phyloP scores from a whole-genome alignment of 208 protist species.

The Leishmania aethiopica region DNA sequence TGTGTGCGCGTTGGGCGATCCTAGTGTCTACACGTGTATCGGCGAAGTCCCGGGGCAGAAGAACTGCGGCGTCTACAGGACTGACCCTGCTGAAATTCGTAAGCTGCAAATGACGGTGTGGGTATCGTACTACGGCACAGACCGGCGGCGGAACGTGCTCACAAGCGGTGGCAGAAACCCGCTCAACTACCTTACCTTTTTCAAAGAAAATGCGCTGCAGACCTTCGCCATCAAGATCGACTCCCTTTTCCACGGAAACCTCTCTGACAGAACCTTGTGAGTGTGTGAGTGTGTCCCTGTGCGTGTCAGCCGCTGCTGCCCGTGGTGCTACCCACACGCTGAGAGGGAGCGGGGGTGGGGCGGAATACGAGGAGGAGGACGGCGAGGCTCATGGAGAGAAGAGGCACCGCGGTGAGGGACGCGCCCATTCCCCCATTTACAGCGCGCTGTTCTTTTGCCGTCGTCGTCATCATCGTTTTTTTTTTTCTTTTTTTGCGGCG shows the following conservation, averaged over 20 bases:
- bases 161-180: constrained; percentile 76
- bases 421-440: not conserved
- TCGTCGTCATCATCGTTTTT: too few relatives aligned
- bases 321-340: not conserved
- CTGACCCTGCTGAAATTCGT: constrained; percentile 20
- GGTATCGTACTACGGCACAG: constrained; percentile 82
- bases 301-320: not conserved
- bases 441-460: not conserved
- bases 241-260: constrained; percentile 25
- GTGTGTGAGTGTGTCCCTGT: not conserved
- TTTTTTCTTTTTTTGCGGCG: too few relatives aligned
- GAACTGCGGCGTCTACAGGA: constrained; percentile 77
- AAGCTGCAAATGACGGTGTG: constrained; percentile 45
- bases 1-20: constrained; percentile 51
- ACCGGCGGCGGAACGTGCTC: constrained; percentile 44
- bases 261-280: not conserved
- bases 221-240: constrained; percentile 31
- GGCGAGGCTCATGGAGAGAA: not conserved
- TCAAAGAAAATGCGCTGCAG: constrained; percentile 28
- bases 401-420: not conserved
- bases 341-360: too few relatives aligned
- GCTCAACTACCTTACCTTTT: constrained; percentile 62
- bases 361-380: not conserved
- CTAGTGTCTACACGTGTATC: constrained; percentile 49
- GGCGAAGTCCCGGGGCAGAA: constrained; percentile 54